Base-by-base conservation (phyloP, 345 rosid genomes). In the Populus euphratica region DNA sequence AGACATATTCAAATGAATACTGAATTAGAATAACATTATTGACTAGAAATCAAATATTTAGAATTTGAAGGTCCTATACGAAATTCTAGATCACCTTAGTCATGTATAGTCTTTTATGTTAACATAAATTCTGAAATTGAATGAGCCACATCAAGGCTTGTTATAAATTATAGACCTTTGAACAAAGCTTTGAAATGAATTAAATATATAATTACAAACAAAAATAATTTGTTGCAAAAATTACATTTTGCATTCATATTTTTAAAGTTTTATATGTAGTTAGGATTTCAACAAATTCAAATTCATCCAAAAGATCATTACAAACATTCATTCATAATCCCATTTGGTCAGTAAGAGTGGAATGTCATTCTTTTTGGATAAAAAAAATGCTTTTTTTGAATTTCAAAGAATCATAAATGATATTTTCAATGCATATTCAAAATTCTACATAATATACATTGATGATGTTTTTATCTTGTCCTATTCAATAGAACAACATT, bases 161-260 rank as follows among this genome's bases (percentile, higher is more conserved):
- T 71, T 0, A 77, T 77, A 4, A 77, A 70, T 77, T 77, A 71
- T 21, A 71, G 71, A 47, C 38, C 64, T 2, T 17, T 77, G 9
- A 77, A 77, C 20, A 38, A 61, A 9, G 43, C 12, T 1, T 17
- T 54, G 0, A 5, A 25, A 69, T 77, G 43, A 59, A 77, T 77
- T 23, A 56, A 27, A 39, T 52, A 68, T 35, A 44, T 17, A 5
- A 29, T 67, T n/a, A 72, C 29, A 23, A 69, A 27, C 1, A 36
- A 36, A 31, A 5, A 56, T 3, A 36, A 36, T 36, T 36, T 36
- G 1, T 36, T 36, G 7, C 39, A 5, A 36, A 36, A 5, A 36
- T 36, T 36, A 36, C 7, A 36, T 5, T 36, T 1, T 36, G 1
- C 39, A 5, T 36, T 36, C 1, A 36, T 36, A 36, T 36, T 36